Base-by-base conservation (phyloP, 2,329 filamentous ascomycete species). In the Thielaviopsis punctulata region DNA sequence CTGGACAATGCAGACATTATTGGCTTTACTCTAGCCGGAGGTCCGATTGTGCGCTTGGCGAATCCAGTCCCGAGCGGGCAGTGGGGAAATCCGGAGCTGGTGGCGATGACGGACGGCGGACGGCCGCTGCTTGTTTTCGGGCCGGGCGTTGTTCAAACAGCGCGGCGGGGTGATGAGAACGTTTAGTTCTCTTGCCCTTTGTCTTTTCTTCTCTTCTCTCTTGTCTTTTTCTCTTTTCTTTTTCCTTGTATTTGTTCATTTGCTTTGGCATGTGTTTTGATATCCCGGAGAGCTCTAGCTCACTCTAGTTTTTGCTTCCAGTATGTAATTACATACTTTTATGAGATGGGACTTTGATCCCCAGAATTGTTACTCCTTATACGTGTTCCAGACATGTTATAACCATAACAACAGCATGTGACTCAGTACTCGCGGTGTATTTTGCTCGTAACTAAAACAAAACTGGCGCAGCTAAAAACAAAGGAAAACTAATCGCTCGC, bases 21-120 rank as follows among this genome's bases (percentile, higher is more conserved):
- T 44, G 70, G 70, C 39, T 69, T 70, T 57, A 70, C 69, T 1
- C 61, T 70, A 9, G 64, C 68, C 4, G 70, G 70, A 13, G 68
- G 67, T 2, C 69, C 70, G 2, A 72, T 73, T 49, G 58, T 73
- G n/a, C 65, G 66, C 18, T 70, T 73, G 53, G 61, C 58, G 33
- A 60, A 66, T n/a, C 59, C 66, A 0, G 57, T 64, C 4, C 62
- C 63, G 2, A 44, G 43, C 15, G 36, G 15, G 5, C 43, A 41
- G 43, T 55, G 54, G 54, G 54, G 54, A 3, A 55, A 55, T 39
- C 54, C 54, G 0, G 51, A 55, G 51, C 25, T 55, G 24, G 54
- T 55, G n/a, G 54, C 54, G 12, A 49, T 50, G 46, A 53, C 48
- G 12, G 54, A 53, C 5, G 48, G 44, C 6, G 49, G 45, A 13